These are phyloP conservation scores for Hypoxylon perforatum DNA, from an alignment of 495 filamentous ascomycete genomes.

Conservation along the genomic window DNA sequence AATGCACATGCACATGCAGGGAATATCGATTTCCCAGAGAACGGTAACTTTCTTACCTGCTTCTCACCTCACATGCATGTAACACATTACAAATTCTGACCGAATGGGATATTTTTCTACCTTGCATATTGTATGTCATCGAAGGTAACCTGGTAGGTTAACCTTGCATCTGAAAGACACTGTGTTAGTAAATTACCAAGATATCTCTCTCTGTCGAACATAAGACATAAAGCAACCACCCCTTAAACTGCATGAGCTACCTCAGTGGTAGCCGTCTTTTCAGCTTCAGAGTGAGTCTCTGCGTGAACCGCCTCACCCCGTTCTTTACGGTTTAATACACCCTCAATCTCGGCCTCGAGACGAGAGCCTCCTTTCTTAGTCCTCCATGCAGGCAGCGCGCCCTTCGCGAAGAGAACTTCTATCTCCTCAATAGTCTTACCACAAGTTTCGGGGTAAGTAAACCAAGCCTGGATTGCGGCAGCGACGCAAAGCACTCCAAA, in stretches of 20 bases:
- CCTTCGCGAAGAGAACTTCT: conserved; percentile 67
- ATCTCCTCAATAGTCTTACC: conserved; percentile 79
- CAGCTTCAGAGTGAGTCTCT: conserved; percentile 19
- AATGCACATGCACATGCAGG: conserved; percentile 20
- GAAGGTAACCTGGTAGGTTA: no score
- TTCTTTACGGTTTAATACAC: conserved; percentile 48
- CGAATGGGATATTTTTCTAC: background rate
- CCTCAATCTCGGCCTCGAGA: conserved; percentile 56
- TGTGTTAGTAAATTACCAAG: no score
- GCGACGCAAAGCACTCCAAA: conserved; percentile 76
- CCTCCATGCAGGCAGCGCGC: conserved; percentile 66
- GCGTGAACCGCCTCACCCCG: conserved; percentile 39
- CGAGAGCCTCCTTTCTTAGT: conserved; percentile 66
- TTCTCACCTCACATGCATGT: background rate
- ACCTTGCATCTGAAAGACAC: no score
- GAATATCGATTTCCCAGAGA: conserved; percentile 4
- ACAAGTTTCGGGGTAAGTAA: conserved; percentile 78
- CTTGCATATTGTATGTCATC: no score
- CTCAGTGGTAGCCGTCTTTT: conserved; percentile 30
- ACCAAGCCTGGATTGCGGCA: conserved; percentile 71
- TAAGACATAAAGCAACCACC: background rate
- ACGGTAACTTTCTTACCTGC: conserved; percentile 4
- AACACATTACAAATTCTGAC: background rate
- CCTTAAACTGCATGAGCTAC: conserved; percentile 27
- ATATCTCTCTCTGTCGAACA: no score